Percentiles rank a stretch among this genome's conserved stretches.
phyloP scores from a whole-genome alignment of 768 basidiomycete genomes.

The Lactifluus rugatus region DNA sequence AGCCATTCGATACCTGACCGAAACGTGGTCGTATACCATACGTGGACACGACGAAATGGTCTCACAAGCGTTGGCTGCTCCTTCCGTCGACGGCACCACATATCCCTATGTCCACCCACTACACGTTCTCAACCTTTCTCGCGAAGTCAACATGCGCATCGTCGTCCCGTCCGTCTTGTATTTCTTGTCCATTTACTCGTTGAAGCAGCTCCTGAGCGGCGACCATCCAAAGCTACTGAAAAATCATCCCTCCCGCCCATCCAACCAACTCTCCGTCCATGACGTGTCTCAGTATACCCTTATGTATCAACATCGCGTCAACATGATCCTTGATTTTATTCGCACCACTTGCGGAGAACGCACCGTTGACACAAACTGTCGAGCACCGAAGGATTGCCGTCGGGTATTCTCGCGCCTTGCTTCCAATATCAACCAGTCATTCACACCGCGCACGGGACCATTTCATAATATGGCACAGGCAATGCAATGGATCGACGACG shows the following conservation, averaged over 20 bases:
- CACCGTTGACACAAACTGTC: conserved; percentile 25
- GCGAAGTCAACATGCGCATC: conserved; percentile 38
- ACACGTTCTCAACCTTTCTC: conserved; percentile 46
- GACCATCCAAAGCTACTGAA: conserved; percentile 45
- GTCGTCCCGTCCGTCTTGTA: conserved; percentile 44
- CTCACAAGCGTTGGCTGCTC: conserved; percentile 35
- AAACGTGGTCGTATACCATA: conserved; percentile 46
- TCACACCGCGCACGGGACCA: conserved; percentile 42
- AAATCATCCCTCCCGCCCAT: conserved; percentile 41
- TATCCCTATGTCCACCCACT: conserved; percentile 52
- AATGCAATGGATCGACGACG: conserved; percentile 28
- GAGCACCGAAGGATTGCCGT: conserved; percentile 26
- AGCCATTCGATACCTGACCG: conserved; percentile 38
- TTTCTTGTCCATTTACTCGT: conserved; percentile 48
- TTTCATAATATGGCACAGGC: conserved; percentile 46
- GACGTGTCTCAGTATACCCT: conserved; percentile 45
- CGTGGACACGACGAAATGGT: conserved; percentile 50
- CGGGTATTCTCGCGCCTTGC: conserved; percentile 36
- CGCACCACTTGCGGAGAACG: conserved; percentile 34
- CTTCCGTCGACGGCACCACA: conserved; percentile 34
- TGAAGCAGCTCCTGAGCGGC: conserved; percentile 37
- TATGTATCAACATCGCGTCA: conserved; percentile 48
- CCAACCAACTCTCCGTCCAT: conserved; percentile 31
- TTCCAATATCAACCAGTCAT: conserved; percentile 37
- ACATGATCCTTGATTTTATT: conserved; percentile 39